Base-by-base conservation (phyloP, 306 rosid genomes). In the Castanea crenata region DNA sequence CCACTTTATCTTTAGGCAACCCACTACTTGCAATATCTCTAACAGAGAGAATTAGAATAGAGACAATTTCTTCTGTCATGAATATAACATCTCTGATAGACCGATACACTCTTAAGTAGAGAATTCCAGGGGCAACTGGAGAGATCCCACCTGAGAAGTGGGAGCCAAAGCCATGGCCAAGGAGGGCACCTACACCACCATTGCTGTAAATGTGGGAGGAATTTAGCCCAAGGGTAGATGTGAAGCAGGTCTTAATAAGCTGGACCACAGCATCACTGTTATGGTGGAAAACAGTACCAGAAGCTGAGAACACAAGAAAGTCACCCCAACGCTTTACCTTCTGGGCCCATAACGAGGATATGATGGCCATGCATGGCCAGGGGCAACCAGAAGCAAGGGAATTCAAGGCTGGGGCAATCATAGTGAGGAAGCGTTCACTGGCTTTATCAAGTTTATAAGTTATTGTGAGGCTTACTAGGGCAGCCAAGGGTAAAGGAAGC, bases 401-500 rank as follows among this genome's bases (percentile, higher is more conserved):
- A 76, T 4, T 76, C 76, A 91, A 74, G 51, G 95, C 91, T 29
- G 99, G 98, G 62, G 83, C 91, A 75, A 95, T 84, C 75, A 92
- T 80, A 54, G 79, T 74, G 19, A 95, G 93, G 61, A 74, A 78
- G 34, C 93, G 93, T 78, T 86, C 93, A 54, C 88, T 79, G 74
- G 89, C 79, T 87, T 87, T 90, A 76, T 95, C 96, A 55, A 95
- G 91, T 87, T 89, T 92, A 74, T 90, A 92, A 25, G 97, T 95
- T 74, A 95, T 87, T 41, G 99, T 87, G 80, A 95, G 88, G 86
- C 97, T 92, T 54, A 89, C 62, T 49, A 95, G 78, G 78, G 94
- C 99, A 73, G 99, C 99, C 90, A 95, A 89, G 56, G 99, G 99
- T 87, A 95, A 83, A 85, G 98, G 99, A 87, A 95, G 95, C 21